Evolutionary conservation across 495 filamentous ascomycete genomes (phyloP).

Genomic region (Xanthoparmelia taractica): DNA sequence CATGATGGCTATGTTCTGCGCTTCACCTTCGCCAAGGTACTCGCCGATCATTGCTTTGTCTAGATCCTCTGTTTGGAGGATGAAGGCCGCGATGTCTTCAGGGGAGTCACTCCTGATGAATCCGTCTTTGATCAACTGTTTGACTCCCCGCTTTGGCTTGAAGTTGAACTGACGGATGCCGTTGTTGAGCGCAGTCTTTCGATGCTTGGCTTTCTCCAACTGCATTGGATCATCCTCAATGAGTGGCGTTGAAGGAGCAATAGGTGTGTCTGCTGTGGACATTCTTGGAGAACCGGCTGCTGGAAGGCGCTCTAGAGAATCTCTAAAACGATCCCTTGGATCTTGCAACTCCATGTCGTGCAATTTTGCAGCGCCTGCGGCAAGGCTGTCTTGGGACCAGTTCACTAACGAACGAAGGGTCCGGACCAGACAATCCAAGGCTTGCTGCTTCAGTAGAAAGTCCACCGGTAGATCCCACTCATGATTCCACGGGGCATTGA

Average conservation of each 20-base stretch:
- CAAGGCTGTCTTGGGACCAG: slow-evolving; percentile 76
- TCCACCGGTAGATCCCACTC: slow-evolving; percentile 72
- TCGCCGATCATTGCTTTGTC: slow-evolving; percentile 92
- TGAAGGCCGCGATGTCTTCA: slow-evolving; percentile 77
- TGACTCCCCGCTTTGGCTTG: slow-evolving; percentile 93
- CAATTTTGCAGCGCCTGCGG: slow-evolving; percentile 45
- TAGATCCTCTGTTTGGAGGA: slow-evolving; percentile 64
- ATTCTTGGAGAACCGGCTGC: slow-evolving; percentile 43
- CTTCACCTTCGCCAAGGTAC: slow-evolving; percentile 87
- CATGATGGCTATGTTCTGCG: slow-evolving; percentile 92
- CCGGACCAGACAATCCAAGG: slow-evolving; percentile 80
- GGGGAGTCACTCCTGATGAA: slow-evolving; percentile 73
- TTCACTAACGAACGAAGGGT: slow-evolving; percentile 82
- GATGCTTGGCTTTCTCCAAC: slow-evolving; percentile 85
- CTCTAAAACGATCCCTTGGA: slow-evolving; percentile 67
- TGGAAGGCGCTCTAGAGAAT: slow-evolving; percentile 66
- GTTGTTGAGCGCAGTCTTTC: slow-evolving; percentile 85
- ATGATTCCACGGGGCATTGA: slow-evolving; percentile 43
- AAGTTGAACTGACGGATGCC: slow-evolving; percentile 93
- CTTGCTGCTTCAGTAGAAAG: slow-evolving; percentile 78
- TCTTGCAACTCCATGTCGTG: slow-evolving; percentile 49
- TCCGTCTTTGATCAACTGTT: slow-evolving; percentile 68
- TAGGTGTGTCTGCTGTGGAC: slow-evolving; percentile 49
- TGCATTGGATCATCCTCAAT: slow-evolving; percentile 84
- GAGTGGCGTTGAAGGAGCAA: slow-evolving; percentile 63